These are phyloP conservation scores for Tetracladium setigerum DNA, from an alignment of 495 filamentous ascomycete genomes.

Conservation along the genomic window DNA sequence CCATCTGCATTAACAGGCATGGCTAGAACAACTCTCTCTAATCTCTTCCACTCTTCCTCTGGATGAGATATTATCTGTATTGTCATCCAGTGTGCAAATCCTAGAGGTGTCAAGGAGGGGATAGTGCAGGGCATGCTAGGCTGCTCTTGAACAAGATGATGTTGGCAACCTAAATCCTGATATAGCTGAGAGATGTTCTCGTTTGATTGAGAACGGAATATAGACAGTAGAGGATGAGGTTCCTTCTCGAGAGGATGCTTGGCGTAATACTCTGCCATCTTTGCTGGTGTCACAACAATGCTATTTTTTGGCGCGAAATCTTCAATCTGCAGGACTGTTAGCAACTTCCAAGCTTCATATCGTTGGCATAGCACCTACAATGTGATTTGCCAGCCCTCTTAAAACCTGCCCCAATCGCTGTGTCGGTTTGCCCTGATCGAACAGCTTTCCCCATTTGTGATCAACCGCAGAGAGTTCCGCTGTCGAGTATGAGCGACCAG, in stretches of 20 bases:
- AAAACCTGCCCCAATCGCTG: slow-evolving; percentile 63
- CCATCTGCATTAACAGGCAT: slow-evolving; percentile 59
- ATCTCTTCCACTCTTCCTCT: slow-evolving; percentile 64
- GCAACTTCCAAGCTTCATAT: slow-evolving; percentile 5
- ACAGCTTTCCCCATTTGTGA: slow-evolving; percentile 69
- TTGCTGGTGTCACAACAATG: slow-evolving; percentile 73
- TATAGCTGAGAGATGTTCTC: slow-evolving; percentile 59
- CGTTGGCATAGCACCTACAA: slow-evolving; percentile 45
- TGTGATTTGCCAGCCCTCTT: slow-evolving; percentile 66
- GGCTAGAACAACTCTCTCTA: slow-evolving; percentile 62
- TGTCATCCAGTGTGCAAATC: slow-evolving; percentile 74
- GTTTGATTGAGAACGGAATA: slow-evolving; percentile 35
- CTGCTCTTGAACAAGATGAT: slow-evolving; percentile 68
- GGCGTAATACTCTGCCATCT: slow-evolving; percentile 73
- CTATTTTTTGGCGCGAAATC: slow-evolving; percentile 65
- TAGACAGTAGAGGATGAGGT: slow-evolving; percentile 32
- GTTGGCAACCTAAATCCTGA: slow-evolving; percentile 66
- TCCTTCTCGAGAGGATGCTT: slow-evolving; percentile 56
- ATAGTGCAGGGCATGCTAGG: slow-evolving; percentile 53
- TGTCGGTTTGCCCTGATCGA: slow-evolving; percentile 63
- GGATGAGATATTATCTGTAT: slow-evolving; percentile 70
- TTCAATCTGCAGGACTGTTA: slow-evolving; percentile 53
- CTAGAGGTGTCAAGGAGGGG: slow-evolving; percentile 70
- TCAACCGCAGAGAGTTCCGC: slow-evolving; percentile 23
- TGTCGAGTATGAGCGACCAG: slow-evolving; percentile 9